Conservation (phyloP, 306 rosid species). For the Dalbergia cochinchinensis region DNA sequence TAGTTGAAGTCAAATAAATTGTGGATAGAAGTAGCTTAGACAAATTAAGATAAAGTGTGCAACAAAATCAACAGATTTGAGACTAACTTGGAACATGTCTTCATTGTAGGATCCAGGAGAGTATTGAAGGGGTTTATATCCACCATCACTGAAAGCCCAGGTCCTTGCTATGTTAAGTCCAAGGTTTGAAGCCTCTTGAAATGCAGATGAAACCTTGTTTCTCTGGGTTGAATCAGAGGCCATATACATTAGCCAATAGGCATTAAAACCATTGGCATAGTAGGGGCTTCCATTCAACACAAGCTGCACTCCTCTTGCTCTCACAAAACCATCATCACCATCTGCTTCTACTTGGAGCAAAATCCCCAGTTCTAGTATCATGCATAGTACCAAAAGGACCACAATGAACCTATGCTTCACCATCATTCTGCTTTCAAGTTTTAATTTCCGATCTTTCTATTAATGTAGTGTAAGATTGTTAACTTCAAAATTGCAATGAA, state of each 20-base stretch:
- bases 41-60: neutral
- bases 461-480: neutral
- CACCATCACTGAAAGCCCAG: slow-evolving; percentile 84
- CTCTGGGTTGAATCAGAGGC: slow-evolving; percentile 72
- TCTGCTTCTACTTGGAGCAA: slow-evolving; percentile 46
- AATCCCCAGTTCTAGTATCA: slow-evolving; percentile 40
- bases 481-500: neutral
- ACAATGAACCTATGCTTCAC: slow-evolving; percentile 50
- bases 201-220: slow-evolving; percentile 62
- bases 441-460: neutral
- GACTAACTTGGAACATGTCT: slow-evolving; percentile 64
- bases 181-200: slow-evolving; percentile 58
- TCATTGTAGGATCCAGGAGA: slow-evolving; percentile 80
- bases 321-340: slow-evolving; percentile 71
- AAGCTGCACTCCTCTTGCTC: slow-evolving; percentile 62
- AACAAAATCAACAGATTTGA: neutral
- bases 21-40: neutral
- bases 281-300: slow-evolving; percentile 63
- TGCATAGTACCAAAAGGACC: slow-evolving; percentile 43
- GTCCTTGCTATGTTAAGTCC: slow-evolving; percentile 70
- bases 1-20: neutral
- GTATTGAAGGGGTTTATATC: slow-evolving; percentile 60
- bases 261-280: slow-evolving; percentile 77
- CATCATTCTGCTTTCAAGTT: slow-evolving; percentile 36
- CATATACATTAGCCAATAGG: slow-evolving; percentile 75